A percentile compares a stretch with the other conserved stretches of the same genome.
These are phyloP conservation scores for Capsicum pubescens DNA, from an alignment of 257 asterid species.

Conservation along the genomic window DNA sequence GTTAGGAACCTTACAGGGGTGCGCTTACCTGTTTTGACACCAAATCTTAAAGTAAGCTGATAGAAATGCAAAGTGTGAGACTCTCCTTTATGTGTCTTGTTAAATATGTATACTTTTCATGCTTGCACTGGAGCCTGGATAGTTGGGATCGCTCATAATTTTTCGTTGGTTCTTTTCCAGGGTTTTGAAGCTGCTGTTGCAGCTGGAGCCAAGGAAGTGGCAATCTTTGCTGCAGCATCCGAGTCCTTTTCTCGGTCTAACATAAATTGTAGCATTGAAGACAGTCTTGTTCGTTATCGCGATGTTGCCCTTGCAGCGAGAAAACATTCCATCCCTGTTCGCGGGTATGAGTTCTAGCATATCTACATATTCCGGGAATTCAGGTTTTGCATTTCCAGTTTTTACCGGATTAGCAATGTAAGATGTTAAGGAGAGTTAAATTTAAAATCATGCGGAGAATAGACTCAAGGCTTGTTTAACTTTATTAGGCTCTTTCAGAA, in stretches of 20 bases:
- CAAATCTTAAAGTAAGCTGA: slow-evolving; percentile 75
- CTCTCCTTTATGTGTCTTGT: background rate
- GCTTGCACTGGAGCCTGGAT: background rate
- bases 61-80: slow-evolving; percentile 3
- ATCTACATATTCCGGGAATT: slow-evolving; percentile 17
- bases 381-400: background rate
- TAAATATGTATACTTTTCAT: background rate
- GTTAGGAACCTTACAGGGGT: slow-evolving; percentile 59
- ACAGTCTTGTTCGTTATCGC: slow-evolving; percentile 76
- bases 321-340: slow-evolving; percentile 66
- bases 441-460: background rate
- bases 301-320: slow-evolving; percentile 81
- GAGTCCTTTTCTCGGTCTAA: slow-evolving; percentile 86
- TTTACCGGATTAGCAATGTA: background rate
- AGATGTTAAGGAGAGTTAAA: background rate
- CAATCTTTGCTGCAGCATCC: slow-evolving; percentile 92
- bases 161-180: slow-evolving; percentile 45
- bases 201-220: slow-evolving; percentile 93
- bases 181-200: slow-evolving; percentile 87
- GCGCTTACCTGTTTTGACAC: slow-evolving; percentile 85
- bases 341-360: slow-evolving; percentile 65
- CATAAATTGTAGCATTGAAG: slow-evolving; percentile 82
- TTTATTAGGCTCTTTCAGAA: background rate
- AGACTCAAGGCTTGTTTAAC: slow-evolving; percentile 6
- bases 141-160: background rate